Base-by-base conservation (phyloP, 768 basidiomycete genomes). In the Boletus patriciae region DNA sequence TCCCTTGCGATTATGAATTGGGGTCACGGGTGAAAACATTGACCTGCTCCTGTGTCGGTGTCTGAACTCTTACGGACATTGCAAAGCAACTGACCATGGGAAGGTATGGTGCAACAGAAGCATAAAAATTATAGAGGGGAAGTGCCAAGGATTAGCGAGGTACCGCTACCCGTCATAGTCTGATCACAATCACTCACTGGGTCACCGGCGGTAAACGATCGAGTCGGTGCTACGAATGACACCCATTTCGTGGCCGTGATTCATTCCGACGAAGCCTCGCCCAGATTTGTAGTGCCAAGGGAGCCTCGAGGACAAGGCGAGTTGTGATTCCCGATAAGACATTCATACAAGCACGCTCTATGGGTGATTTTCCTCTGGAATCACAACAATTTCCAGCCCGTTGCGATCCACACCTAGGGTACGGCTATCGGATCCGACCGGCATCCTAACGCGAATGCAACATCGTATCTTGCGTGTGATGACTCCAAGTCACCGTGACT, bases 241-340 rank as follows among this genome's bases (percentile, higher is more conserved):
- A 40, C 38, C 27, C 25, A 27, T 46, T 31, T 27, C 1, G 15
- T 51, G 31, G 16, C 12, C 11, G 42, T 33, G 46, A 25, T 34
- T 18, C 43, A 45, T 40, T 29, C 21, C 12, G 54, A 40, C 13
- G 36, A 16, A 9, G 19, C 34, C 33, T 51, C 38, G 31, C 46
- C 50, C 44, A 27, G n/a, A 31, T 31, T 34, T 18, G 27, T 18
- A 36, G 42, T 36, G 45, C 16, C 45, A 47, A 21, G 23, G 4
- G 16, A 38, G 25, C 66, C 66, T 58, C 50, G 45, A 60, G 64
- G 66, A 46, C 13, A 61, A 27, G 44, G 66, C 27, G 61, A 55
- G 64, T 53, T 44, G 29, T 51, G 53, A 48, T 49, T 57, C 37
- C 23, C 15, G 9, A 42, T 33, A 29, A 23, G 21, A 6, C 54